Base-by-base conservation (phyloP, 1,284 basidiomycete species). In the Puccinia hordei region DNA sequence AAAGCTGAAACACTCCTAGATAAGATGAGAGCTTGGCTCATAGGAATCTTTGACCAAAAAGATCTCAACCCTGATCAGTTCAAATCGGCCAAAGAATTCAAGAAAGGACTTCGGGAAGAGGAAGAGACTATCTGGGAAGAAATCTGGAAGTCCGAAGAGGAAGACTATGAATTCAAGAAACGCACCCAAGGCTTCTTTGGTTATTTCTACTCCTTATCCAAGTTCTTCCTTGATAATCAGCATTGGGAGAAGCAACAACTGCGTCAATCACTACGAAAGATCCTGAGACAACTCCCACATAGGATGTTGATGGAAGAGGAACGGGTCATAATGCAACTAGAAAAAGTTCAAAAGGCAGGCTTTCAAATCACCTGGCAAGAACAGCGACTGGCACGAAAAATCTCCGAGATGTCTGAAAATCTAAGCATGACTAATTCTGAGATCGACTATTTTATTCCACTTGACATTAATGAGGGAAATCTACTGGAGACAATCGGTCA, bases 281-380 rank as follows among this genome's bases (percentile, higher is more conserved):
- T 63, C 33, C 33, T 17, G 19, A 38, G 61, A 1, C 61, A 63
- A 30, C 35, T 63, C 2, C 61, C 61, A 63, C 33, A 63, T 24
- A 38, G 61, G 61, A 10, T 63, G 9, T 30, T 63, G 15, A 10
- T 38, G 19, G 61, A 38, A 9, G 61, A 63, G 22, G 61, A 63
- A 19, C 33, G 35, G 17, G 17, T 41, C 61, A 41, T 63, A 38
- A 35, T 63, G 61, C 61, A 63, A 24, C 61, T 63, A 9, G 61
- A 63, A 63, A 63, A 63, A 30, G 61, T 63, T 4, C 61, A 63
- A 38, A 63, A 41, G 61, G 61, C 61, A 10, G 61, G 61, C 33
- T 63, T 63, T 38, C 17, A 63, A 41, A 38, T 63, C 17, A 63
- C 35, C 19, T 63, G 61, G 61, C 13, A 63, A 41, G 61, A 63